Conservation (phyloP, 129 eudicot species). For the Escallonia rubra region DNA sequence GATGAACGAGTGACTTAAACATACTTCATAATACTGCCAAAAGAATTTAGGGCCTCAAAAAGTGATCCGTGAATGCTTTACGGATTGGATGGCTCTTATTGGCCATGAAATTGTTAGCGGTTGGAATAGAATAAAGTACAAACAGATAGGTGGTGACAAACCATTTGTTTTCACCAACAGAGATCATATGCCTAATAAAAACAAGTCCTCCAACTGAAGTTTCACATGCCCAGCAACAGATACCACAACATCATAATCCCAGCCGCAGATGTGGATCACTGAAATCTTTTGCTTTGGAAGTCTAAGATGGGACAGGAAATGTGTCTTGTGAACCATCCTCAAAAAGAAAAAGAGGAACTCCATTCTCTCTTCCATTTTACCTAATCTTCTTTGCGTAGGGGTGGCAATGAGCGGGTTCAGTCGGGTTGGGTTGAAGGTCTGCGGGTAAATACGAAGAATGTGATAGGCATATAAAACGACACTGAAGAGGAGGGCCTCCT, state of each 20-base stretch:
- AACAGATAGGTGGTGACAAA: slow-evolving; percentile 4
- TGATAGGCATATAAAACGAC: no score
- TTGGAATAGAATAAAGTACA: neutral
- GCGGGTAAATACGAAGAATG: no score
- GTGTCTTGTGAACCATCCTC: slow-evolving; percentile 1
- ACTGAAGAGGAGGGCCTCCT: no score
- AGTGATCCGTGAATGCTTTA: neutral
- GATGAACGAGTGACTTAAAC: no score
- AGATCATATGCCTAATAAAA: no score
- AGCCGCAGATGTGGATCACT: neutral
- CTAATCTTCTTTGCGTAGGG: no score
- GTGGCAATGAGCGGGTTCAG: no score
- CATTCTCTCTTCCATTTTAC: neutral
- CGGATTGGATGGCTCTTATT: neutral
- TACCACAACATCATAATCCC: neutral
- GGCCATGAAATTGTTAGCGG: neutral
- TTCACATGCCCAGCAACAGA: slow-evolving; percentile 23
- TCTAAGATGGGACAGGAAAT: neutral
- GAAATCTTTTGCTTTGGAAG: neutral
- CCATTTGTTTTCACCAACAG: neutral
- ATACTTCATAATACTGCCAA: neutral
- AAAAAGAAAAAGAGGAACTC: neutral
- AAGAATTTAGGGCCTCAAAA: neutral
- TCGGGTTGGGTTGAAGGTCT: no score
- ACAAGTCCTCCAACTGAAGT: slow-evolving; percentile 12